Percentiles rank a stretch among this genome's conserved stretches.
phyloP scores from a whole-genome alignment of 148 eudicot genomes.

The Bassia scoparia region DNA sequence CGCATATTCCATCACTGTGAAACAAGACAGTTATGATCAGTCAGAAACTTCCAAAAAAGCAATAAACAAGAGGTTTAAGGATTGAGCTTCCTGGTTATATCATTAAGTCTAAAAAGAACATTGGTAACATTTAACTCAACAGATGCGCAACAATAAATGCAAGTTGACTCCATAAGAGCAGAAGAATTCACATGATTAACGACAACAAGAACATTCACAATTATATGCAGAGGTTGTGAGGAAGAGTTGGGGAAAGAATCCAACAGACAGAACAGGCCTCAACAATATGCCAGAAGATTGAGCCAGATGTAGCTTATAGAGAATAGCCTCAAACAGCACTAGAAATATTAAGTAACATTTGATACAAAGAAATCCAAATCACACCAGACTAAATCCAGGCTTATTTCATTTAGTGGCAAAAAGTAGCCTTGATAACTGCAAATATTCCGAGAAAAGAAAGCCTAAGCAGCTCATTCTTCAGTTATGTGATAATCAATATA shows the following conservation, averaged over 20 bases:
- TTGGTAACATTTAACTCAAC: background rate
- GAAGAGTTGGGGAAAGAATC: background rate
- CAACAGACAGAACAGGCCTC: background rate
- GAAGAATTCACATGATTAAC: background rate
- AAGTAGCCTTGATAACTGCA: no score
- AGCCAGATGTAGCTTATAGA: no score
- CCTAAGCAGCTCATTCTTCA: no score
- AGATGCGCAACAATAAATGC: background rate
- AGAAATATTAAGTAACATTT: no score
- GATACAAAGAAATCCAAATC: background rate
- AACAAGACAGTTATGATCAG: constrained; percentile 2
- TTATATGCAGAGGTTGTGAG: background rate
- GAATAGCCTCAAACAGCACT: no score
- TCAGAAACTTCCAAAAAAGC: background rate
- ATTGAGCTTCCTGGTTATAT: background rate
- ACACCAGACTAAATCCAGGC: no score
- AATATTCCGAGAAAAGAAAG: no score
- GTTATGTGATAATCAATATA: no score
- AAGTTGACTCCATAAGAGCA: no score
- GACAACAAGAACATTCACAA: background rate
- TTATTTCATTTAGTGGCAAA: no score
- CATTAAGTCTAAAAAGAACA: background rate
- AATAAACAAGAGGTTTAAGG: background rate
- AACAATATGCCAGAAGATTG: background rate
- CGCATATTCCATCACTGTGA: constrained; percentile 47